phyloP scores from a whole-genome alignment of 345 rosid genomes.

The Arabidopsis thaliana region TAIR10.1 NC_003070.9:5310001-5310500 shows the following conservation, averaged over 20 bases:
- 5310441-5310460: slow-evolving; percentile 18
- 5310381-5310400: slow-evolving; percentile 84
- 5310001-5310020: not conserved
- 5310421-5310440: slow-evolving; percentile 43
- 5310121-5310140: slow-evolving; percentile 5
- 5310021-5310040: slow-evolving; percentile 11
- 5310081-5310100: not conserved
- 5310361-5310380: slow-evolving; percentile 54
- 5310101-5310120: slow-evolving; percentile 19
- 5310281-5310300: not conserved
- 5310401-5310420: slow-evolving; percentile 76
- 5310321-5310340: slow-evolving; percentile 6
- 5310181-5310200: not conserved
- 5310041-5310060: slow-evolving; percentile 6
- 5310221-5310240: slow-evolving; percentile 11
- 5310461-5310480: not conserved
- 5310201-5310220: slow-evolving; percentile 17
- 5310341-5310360: slow-evolving; percentile 44
- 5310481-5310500: not conserved
- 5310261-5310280: not conserved
- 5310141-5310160: slow-evolving; percentile 10
- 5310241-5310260: slow-evolving; percentile 39
- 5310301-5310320: slow-evolving; percentile 3
- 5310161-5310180: slow-evolving; percentile 7
- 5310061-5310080: not conserved